Base-by-base conservation (phyloP, 805 yeast genomes). In the Pichia californica region DNA sequence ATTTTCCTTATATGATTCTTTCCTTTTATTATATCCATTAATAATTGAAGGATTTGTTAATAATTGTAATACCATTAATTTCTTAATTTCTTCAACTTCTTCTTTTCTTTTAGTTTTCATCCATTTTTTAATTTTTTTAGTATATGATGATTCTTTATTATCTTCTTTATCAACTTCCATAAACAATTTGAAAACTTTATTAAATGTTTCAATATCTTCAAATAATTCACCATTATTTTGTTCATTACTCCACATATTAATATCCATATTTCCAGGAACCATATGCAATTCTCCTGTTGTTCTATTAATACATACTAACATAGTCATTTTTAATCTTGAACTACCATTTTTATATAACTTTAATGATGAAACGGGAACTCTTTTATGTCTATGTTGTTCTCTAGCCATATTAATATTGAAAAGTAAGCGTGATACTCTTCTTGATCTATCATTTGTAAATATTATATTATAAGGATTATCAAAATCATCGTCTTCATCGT, bases 221-320 rank as follows among this genome's bases (percentile, higher is more conserved):
- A 62, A 60, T 21, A 62, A 38, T 25, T 58, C 59, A 13, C 66
- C 66, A 43, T 61, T 54, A 39, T 58, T 59, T 36, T 60, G 63
- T 39, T 60, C 63, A 13, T 58, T 48, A 42, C 64, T 59, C 66
- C 66, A 62, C 40, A 59, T 55, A 40, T 59, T 59, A 25, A 47
- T 46, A 47, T 62, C 67, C 40, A 63, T 41, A 37, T 64, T 64
- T 7, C 65, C 66, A 13, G 67, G 61, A 27, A 55, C 46, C 45
- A 61, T 40, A 44, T 49, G 56, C 15, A 64, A 45, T 29, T 63
- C 67, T 4, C 69, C 69, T 2, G 66, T 60, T 11, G 52, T 37
- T 38, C 69, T 52, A 45, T 63, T 57, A 38, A 64, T 54, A 3
- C 59, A 53, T 5, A 53, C 52, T 39, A 59, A 51, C 13, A 64